These are phyloP conservation scores for Aspergillus texensis DNA, from an alignment of 2,329 filamentous ascomycete genomes.

Conservation along the genomic window DNA sequence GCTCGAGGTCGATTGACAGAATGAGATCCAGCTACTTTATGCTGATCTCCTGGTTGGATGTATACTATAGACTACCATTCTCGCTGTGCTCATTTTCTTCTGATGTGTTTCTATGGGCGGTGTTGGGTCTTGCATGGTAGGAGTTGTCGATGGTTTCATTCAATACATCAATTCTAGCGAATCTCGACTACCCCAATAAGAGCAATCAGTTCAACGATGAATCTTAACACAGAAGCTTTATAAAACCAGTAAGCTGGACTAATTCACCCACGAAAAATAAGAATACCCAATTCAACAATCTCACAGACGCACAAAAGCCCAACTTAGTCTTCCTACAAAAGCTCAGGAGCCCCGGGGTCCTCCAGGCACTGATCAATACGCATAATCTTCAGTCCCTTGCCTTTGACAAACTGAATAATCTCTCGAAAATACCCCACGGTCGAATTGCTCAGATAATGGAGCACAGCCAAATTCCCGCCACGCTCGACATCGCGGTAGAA, in stretches of 20 bases:
- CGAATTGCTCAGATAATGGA: conserved; percentile 68
- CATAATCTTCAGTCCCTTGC: conserved; percentile 66
- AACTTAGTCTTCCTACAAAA: conserved; percentile 8
- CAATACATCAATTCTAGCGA: not conserved
- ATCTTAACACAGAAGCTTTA: not conserved
- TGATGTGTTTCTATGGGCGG: not conserved
- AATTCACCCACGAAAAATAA: not conserved
- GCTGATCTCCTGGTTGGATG: not conserved
- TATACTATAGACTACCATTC: not conserved
- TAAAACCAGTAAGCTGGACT: not conserved
- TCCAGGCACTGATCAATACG: conserved; percentile 68
- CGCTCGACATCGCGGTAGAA: conserved; percentile 65
- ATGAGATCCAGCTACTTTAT: not conserved
- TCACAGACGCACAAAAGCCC: not conserved
- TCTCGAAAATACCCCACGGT: conserved; percentile 66
- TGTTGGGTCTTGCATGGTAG: conserved; percentile 1
- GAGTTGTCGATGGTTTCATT: not conserved
- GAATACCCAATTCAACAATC: not conserved
- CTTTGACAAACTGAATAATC: conserved; percentile 67
- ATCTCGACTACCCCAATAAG: not conserved
- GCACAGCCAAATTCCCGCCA: conserved; percentile 67
- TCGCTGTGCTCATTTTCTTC: not conserved
- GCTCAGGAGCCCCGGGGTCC: conserved; percentile 49
- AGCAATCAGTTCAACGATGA: not conserved
- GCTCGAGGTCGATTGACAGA: not conserved